Conservation (phyloP, 1,139 yeast genomes). For the Scheffersomyces illinoinensis region DNA sequence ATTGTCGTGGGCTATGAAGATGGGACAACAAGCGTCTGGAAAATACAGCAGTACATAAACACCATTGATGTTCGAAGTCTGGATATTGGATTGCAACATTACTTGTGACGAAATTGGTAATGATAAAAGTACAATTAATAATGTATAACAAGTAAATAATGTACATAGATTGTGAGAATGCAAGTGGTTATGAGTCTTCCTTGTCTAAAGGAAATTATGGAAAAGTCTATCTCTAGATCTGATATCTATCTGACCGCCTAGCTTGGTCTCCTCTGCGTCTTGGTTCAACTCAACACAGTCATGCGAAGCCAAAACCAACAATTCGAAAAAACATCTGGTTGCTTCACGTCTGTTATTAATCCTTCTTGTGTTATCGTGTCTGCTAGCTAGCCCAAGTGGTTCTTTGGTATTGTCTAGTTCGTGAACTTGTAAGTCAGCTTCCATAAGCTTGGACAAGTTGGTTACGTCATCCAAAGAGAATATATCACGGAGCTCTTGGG, state of each 20-base stretch:
- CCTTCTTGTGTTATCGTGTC: slow-evolving; percentile 13
- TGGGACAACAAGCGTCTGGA: slow-evolving; percentile 24
- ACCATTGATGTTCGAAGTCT: neutral
- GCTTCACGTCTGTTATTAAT: slow-evolving; percentile 58
- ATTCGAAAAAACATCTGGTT: slow-evolving; percentile 75
- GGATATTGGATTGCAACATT: slow-evolving; percentile 11
- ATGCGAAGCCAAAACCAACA: slow-evolving; percentile 78
- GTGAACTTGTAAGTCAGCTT: slow-evolving; percentile 31
- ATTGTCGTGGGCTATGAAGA: slow-evolving; percentile 27
- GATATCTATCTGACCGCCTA: slow-evolving; percentile 63
- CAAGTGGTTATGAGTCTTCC: neutral
- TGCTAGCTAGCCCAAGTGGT: slow-evolving; percentile 32
- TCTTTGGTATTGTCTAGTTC: slow-evolving; percentile 10
- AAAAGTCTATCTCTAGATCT: slow-evolving; percentile 52
- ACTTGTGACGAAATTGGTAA: slow-evolving; percentile 3
- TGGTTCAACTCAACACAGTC: slow-evolving; percentile 71
- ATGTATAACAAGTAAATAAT: slow-evolving; percentile 9
- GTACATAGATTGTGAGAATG: slow-evolving; percentile 13
- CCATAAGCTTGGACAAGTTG: slow-evolving; percentile 43
- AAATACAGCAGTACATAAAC: slow-evolving; percentile 2
- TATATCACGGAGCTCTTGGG: slow-evolving; percentile 46
- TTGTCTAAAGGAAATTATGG: slow-evolving; percentile 33
- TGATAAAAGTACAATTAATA: neutral
- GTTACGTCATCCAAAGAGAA: slow-evolving; percentile 24
- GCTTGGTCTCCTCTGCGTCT: slow-evolving; percentile 29